Evolutionary conservation across 148 eudicot genomes (phyloP).

Genomic region (Vaccinium myrtillus): DNA sequence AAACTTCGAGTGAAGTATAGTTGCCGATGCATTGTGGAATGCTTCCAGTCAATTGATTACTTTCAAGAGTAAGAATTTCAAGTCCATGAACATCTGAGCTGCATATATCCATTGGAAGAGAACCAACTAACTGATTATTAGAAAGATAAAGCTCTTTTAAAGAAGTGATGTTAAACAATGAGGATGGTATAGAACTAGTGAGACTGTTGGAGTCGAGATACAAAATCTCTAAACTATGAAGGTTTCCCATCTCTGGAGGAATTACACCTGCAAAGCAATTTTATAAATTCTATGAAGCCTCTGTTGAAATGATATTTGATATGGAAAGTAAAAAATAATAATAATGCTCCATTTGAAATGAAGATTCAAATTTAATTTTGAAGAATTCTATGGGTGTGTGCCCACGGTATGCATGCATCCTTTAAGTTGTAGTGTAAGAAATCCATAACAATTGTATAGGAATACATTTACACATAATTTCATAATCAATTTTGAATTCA

Average conservation of each 20-base stretch:
- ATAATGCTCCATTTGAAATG: too few species aligned
- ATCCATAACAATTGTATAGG: too few species aligned
- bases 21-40: background rate
- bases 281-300: background rate
- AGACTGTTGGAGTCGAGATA: too few species aligned
- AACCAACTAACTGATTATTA: too few species aligned
- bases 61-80: background rate
- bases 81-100: background rate
- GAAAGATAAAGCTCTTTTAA: background rate
- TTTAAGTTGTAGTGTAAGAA: too few species aligned
- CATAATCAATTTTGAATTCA: too few species aligned
- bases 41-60: background rate
- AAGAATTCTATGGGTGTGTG: too few species aligned
- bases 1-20: background rate
- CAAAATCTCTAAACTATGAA: background rate
- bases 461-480: too few species aligned
- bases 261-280: constrained; percentile 8
- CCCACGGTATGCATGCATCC: too few species aligned
- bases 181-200: background rate
- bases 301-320: background rate
- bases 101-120: too few species aligned
- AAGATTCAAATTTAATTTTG: too few species aligned
- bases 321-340: background rate
- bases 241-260: constrained; percentile 14
- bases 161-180: background rate